Percentiles rank a stretch among this genome's conserved stretches.
phyloP scores from a whole-genome alignment of 805 yeast species.

The Candida namnaoensis region DNA sequence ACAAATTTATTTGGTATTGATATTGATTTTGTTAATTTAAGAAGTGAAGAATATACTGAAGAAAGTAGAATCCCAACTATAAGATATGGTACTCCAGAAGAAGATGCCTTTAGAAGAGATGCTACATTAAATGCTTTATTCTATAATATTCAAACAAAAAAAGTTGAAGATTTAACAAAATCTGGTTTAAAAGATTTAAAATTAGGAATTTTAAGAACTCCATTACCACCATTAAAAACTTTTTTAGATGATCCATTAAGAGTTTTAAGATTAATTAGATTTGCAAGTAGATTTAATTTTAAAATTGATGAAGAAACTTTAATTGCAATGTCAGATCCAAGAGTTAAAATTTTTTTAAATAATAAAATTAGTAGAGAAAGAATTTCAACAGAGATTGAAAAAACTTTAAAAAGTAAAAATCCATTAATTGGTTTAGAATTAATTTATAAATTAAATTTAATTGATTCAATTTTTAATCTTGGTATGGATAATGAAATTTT shows the following conservation, averaged over 20 bases:
- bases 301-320: constrained; percentile 46
- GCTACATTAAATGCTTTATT: constrained; percentile 92
- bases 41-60: constrained; percentile 79
- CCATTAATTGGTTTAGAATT: constrained; percentile 57
- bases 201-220: constrained; percentile 73
- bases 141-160: constrained; percentile 60
- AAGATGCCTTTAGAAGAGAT: constrained; percentile 90
- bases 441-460: constrained; percentile 46
- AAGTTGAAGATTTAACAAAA: constrained; percentile 81
- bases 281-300: constrained; percentile 75
- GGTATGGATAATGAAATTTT: constrained; percentile 13
- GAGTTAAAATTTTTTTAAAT: constrained; percentile 49
- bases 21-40: constrained; percentile 85
- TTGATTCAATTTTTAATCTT: constrained; percentile 47
- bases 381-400: constrained; percentile 77
- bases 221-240: constrained; percentile 76
- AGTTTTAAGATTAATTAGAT: constrained; percentile 76
- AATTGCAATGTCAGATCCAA: constrained; percentile 53
- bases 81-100: constrained; percentile 79
- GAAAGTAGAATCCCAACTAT: constrained; percentile 82
- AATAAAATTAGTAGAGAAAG: constrained; percentile 85
- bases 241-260: constrained; percentile 92
- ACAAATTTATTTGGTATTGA: constrained; percentile 79
- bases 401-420: constrained; percentile 57
- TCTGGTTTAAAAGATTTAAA: constrained; percentile 66